Conservation (phyloP, 257 asterid species). For the Asclepias syriaca region DNA sequence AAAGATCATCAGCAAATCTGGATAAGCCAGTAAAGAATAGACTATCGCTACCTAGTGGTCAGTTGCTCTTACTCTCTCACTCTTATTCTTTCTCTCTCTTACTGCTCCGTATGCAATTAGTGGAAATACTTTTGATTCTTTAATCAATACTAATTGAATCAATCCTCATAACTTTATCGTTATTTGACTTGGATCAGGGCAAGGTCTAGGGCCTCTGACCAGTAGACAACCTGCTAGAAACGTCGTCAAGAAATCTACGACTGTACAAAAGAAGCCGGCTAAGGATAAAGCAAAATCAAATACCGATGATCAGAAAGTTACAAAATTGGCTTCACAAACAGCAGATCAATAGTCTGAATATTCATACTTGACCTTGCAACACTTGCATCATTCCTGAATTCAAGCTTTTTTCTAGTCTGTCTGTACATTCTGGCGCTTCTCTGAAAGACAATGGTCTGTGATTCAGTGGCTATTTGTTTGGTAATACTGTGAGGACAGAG, state of each 20-base stretch:
- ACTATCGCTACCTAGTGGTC: slow-evolving; percentile 75
- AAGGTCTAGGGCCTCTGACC: slow-evolving; percentile 39
- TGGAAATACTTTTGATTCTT: neutral
- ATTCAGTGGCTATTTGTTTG: slow-evolving; percentile 14
- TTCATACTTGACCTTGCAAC: slow-evolving; percentile 17
- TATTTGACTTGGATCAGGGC: slow-evolving; percentile 43
- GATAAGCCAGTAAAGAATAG: slow-evolving; percentile 78
- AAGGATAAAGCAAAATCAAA: slow-evolving; percentile 41
- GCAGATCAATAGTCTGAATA: slow-evolving; percentile 28
- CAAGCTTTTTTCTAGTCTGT: slow-evolving; percentile 30
- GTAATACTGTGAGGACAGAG: slow-evolving; percentile 24
- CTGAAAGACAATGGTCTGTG: slow-evolving; percentile 23
- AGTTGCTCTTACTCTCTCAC: slow-evolving; percentile 28
- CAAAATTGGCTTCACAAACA: slow-evolving; percentile 27
- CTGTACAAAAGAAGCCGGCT: slow-evolving; percentile 36
- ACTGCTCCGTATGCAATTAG: neutral
- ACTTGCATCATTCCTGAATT: slow-evolving; percentile 20
- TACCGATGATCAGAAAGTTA: slow-evolving; percentile 34
- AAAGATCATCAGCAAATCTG: slow-evolving; percentile 51
- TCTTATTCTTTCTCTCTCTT: slow-evolving; percentile 3
- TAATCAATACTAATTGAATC: neutral
- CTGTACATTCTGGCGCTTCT: slow-evolving; percentile 41
- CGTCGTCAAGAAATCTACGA: slow-evolving; percentile 43
- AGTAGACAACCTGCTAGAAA: slow-evolving; percentile 36
- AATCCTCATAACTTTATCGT: neutral